These are phyloP conservation scores for Fusarium subtropicale DNA, from an alignment of 2,329 filamentous ascomycete genomes.

Conservation along the genomic window DNA sequence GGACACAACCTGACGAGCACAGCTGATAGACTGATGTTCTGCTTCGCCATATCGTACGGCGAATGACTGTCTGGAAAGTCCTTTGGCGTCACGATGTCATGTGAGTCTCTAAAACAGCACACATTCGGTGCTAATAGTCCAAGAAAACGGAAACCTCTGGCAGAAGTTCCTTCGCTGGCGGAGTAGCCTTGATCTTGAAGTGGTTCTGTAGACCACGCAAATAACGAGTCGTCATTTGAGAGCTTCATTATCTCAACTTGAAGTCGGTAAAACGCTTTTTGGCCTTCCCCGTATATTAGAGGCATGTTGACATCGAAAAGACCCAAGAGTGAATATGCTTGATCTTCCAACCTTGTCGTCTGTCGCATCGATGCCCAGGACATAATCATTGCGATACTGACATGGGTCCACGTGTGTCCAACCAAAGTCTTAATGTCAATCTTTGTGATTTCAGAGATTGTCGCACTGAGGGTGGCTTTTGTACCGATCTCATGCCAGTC, in stretches of 20 bases:
- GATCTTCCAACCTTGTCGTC: slow-evolving; percentile 17
- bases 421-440: slow-evolving; percentile 8
- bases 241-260: slow-evolving; percentile 28
- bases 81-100: slow-evolving; percentile 3
- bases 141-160: slow-evolving; percentile 1
- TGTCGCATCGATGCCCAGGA: slow-evolving; percentile 20
- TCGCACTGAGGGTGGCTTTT: background rate
- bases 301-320: slow-evolving; percentile 27
- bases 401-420: slow-evolving; percentile 15
- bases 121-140: slow-evolving; percentile 9
- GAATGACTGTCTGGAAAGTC: background rate
- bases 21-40: slow-evolving; percentile 10
- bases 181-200: slow-evolving; percentile 5
- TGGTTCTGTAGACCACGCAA: slow-evolving; percentile 23
- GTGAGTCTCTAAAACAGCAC: slow-evolving; percentile 12
- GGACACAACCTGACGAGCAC: slow-evolving; percentile 10
- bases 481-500: slow-evolving; percentile 18
- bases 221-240: slow-evolving; percentile 18
- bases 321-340: slow-evolving; percentile 21
- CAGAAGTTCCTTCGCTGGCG: background rate
- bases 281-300: slow-evolving; percentile 16
- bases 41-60: slow-evolving; percentile 11
- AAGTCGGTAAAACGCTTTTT: slow-evolving; percentile 17
- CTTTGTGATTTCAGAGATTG: slow-evolving; percentile 6
- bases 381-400: slow-evolving; percentile 20